Evolutionary conservation across 495 filamentous ascomycete species (phyloP).

Genomic region (Penicillium pancosmium): DNA sequence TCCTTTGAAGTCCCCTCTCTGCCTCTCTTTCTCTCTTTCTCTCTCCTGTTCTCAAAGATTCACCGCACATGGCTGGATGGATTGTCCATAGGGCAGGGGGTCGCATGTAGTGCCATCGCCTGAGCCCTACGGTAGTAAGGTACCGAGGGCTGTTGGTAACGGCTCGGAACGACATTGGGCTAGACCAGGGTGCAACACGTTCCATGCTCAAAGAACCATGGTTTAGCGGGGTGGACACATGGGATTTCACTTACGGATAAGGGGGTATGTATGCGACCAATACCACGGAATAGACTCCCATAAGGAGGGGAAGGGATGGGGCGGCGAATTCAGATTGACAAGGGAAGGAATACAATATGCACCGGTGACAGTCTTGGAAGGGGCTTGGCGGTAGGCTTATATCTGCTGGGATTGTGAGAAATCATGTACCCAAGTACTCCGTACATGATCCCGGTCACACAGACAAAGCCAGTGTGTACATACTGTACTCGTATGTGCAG

Average conservation of each 20-base stretch:
- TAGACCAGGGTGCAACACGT: slow-evolving; percentile 5
- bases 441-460: not conserved
- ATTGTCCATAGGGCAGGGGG: slow-evolving; percentile 2
- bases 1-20: not conserved
- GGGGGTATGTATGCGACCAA: not conserved
- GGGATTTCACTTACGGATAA: slow-evolving; percentile 5
- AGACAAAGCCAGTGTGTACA: not conserved
- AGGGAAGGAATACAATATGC: slow-evolving; percentile 12
- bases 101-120: slow-evolving; percentile 3
- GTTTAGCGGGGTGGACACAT: slow-evolving; percentile 13
- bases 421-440: not conserved
- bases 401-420: slow-evolving; percentile 13
- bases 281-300: slow-evolving; percentile 13
- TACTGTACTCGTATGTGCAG: not conserved
- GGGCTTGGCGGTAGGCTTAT: slow-evolving; percentile 34
- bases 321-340: slow-evolving; percentile 15
- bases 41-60: not conserved
- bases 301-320: not conserved
- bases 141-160: slow-evolving; percentile 9
- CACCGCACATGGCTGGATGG: not conserved
- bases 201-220: slow-evolving; percentile 11
- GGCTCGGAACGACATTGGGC: slow-evolving; percentile 8
- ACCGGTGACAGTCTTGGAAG: slow-evolving; percentile 17
- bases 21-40: not conserved
- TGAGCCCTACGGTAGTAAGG: slow-evolving; percentile 4